Evolutionary conservation across 192 early-diverging fungal genomes (phyloP).

Genomic region (Haplosporangium gracile): DNA sequence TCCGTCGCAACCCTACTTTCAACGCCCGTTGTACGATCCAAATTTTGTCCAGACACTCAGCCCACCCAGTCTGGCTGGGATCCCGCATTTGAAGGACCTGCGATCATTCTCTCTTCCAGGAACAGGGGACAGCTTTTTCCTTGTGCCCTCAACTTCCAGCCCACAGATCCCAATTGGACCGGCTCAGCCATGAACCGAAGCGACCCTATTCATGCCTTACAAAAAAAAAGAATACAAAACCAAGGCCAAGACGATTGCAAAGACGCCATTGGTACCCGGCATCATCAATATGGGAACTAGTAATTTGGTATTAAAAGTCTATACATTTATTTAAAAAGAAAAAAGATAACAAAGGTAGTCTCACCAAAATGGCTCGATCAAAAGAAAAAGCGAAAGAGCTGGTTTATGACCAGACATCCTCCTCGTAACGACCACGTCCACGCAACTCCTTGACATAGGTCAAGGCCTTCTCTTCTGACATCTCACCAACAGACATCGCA

Average conservation of each 20-base stretch:
- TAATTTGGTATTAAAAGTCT: neutral
- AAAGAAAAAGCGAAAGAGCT: neutral
- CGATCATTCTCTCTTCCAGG: slow-evolving; percentile 2
- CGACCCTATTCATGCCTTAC: neutral
- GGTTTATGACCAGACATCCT: slow-evolving; percentile 93
- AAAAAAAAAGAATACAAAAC: neutral
- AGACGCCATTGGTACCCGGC: neutral
- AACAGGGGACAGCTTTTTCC: neutral
- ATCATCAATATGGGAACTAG: neutral
- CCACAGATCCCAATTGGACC: neutral
- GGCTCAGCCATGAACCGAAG: neutral
- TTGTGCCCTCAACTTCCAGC: neutral
- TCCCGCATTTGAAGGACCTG: neutral
- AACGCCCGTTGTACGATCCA: neutral
- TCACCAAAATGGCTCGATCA: neutral
- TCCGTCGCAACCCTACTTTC: neutral
- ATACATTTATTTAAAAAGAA: neutral
- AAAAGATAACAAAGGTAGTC: neutral
- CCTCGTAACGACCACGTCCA: slow-evolving; percentile 85
- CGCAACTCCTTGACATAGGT: slow-evolving; percentile 91
- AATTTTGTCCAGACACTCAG: neutral
- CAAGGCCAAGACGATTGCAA: neutral
- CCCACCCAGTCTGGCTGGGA: neutral
- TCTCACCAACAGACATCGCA: slow-evolving; percentile 74
- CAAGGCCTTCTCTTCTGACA: slow-evolving; percentile 75